These are phyloP conservation scores for Erythrophleum ivorense DNA, from an alignment of 331 rosid species.

Conservation along the genomic window DNA sequence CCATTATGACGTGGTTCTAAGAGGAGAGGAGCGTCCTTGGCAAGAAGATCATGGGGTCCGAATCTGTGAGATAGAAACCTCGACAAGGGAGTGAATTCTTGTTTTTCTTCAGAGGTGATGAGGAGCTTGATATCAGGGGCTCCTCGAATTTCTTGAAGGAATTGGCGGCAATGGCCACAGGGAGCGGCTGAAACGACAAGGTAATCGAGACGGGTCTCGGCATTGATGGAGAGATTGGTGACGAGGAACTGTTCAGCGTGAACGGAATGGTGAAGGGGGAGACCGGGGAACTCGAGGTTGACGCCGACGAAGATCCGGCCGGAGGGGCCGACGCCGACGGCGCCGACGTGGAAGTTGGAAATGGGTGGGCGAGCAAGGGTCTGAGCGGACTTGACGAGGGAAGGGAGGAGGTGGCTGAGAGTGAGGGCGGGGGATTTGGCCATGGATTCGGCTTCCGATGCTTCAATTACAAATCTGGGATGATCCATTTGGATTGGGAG, in stretches of 20 bases:
- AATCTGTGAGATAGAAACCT: slow-evolving; percentile 66
- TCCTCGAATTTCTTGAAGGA: slow-evolving; percentile 77
- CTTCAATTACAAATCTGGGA: slow-evolving; percentile 66
- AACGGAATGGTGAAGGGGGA: slow-evolving; percentile 86
- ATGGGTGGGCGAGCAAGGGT: slow-evolving; percentile 86
- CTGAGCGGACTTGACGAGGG: slow-evolving; percentile 64
- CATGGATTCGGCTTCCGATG: slow-evolving; percentile 42
- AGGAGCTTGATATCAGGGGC: slow-evolving; percentile 60
- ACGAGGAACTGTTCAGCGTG: slow-evolving; percentile 96
- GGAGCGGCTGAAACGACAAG: slow-evolving; percentile 91
- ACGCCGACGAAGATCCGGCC: slow-evolving; percentile 82
- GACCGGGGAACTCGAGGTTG: slow-evolving; percentile 84
- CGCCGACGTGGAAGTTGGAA: slow-evolving; percentile 78
- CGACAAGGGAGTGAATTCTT: slow-evolving; percentile 49
- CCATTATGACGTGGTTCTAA: slow-evolving; percentile 63
- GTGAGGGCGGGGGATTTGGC: slow-evolving; percentile 45
- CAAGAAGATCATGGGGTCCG: slow-evolving; percentile 74
- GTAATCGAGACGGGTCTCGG: slow-evolving; percentile 58
- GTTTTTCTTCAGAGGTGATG: slow-evolving; percentile 46
- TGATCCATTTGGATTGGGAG: slow-evolving; percentile 49
- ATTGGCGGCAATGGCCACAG: slow-evolving; percentile 98
- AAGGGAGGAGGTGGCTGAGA: slow-evolving; percentile 55
- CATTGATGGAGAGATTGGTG: slow-evolving; percentile 66
- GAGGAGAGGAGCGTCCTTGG: slow-evolving; percentile 53
- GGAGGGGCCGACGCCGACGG: slow-evolving; percentile 69